These are phyloP conservation scores for Tothia fuscella DNA, from an alignment of 2,329 filamentous ascomycete species.

Conservation along the genomic window DNA sequence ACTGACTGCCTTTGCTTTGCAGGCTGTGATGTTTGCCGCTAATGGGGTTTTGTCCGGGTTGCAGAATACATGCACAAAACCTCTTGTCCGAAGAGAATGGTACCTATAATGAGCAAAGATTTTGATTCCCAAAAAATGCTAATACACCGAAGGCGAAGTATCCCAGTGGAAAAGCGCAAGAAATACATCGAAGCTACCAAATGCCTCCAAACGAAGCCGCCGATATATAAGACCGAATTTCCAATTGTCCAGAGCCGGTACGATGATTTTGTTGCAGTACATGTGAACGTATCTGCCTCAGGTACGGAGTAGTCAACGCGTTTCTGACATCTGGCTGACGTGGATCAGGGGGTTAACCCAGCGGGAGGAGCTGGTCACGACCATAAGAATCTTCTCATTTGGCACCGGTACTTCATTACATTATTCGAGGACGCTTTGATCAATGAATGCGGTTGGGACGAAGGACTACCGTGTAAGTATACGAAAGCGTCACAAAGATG, in stretches of 20 bases:
- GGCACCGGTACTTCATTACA: slow-evolving; percentile 27
- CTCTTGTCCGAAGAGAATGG: slow-evolving; percentile 2
- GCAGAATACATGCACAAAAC: not conserved
- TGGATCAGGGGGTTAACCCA: not conserved
- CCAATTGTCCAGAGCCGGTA: slow-evolving; percentile 22
- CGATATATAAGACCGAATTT: slow-evolving; percentile 15
- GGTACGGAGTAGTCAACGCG: not conserved
- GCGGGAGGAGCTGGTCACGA: slow-evolving; percentile 12
- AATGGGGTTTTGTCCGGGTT: too few relatives aligned
- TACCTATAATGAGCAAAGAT: not conserved
- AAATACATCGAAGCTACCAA: slow-evolving; percentile 24
- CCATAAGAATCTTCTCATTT: slow-evolving; percentile 5
- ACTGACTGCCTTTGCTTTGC: too few relatives aligned
- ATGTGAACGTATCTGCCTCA: slow-evolving; percentile 3
- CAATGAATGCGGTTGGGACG: slow-evolving; percentile 31
- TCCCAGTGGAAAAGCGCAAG: not conserved
- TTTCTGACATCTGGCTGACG: not conserved
- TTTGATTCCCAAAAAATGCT: not conserved
- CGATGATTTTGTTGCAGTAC: slow-evolving; percentile 15
- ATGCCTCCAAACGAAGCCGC: slow-evolving; percentile 21
- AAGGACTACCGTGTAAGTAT: slow-evolving; percentile 24
- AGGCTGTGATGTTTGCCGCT: too few relatives aligned
- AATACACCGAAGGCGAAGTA: not conserved
- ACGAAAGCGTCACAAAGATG: slow-evolving; percentile 25
- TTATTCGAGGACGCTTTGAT: slow-evolving; percentile 30